Evolutionary conservation across 768 basidiomycete genomes (phyloP).

Genomic region (Cubamyces lactineus): DNA sequence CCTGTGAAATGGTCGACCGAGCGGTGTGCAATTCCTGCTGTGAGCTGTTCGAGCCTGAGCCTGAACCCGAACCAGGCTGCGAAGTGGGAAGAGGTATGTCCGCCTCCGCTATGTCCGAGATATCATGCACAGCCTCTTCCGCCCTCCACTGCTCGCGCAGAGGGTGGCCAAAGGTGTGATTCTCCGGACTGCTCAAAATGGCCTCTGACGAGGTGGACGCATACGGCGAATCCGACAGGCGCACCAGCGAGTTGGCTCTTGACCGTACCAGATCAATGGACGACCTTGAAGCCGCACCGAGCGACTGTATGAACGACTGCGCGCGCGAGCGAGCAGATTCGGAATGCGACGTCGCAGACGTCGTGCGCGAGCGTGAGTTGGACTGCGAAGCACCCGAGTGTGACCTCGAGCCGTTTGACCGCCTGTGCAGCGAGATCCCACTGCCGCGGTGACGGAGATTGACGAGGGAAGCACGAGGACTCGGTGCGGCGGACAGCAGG

Average conservation of each 20-base stretch:
- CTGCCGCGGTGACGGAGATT: slow-evolving; percentile 46
- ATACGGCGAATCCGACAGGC: slow-evolving; percentile 45
- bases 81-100: slow-evolving; percentile 24
- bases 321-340: slow-evolving; percentile 59
- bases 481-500: slow-evolving; percentile 50
- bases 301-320: slow-evolving; percentile 67
- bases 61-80: slow-evolving; percentile 8
- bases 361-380: slow-evolving; percentile 45
- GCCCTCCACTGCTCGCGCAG: slow-evolving; percentile 46
- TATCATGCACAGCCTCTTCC: slow-evolving; percentile 26
- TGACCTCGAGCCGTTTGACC: slow-evolving; percentile 44
- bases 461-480: slow-evolving; percentile 52
- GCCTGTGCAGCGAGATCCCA: slow-evolving; percentile 37
- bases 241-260: slow-evolving; percentile 66
- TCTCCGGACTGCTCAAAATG: slow-evolving; percentile 56
- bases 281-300: slow-evolving; percentile 62
- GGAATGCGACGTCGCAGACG: slow-evolving; percentile 34
- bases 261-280: slow-evolving; percentile 62
- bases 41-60: slow-evolving; percentile 4
- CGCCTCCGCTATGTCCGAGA: slow-evolving; percentile 26
- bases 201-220: slow-evolving; percentile 45
- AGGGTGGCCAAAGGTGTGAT: slow-evolving; percentile 75
- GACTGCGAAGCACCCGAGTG: slow-evolving; percentile 49
- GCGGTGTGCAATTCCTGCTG: slow-evolving; percentile 27
- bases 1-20: slow-evolving; percentile 29